Evolutionary conservation across 352 stramenopile species (phyloP), one percentile per base, ranked within the genome.

Genomic region (Pythium phragmitis): DNA sequence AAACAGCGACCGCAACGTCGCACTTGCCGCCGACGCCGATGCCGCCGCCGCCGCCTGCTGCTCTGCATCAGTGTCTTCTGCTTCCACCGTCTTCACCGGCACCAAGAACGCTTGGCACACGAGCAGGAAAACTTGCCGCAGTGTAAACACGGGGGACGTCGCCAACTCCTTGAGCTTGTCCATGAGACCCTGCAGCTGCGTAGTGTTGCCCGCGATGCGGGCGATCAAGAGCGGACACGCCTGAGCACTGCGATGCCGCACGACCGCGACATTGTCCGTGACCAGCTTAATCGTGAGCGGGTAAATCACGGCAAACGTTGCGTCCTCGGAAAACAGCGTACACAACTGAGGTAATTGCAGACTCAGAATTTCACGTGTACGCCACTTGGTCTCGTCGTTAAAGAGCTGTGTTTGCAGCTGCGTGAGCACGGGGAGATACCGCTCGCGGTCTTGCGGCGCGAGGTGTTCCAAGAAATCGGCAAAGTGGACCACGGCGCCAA

Each of bases 401-500:
- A 82, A 78, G 28, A 88, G 69, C 17, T 47, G 51, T 1, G 69
- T 66, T 13, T 84, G 60, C 39, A 91, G 85, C 57, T 88, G 79
- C 9, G 70, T 70, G 1, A 97, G 72, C 46, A 96, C 77, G 6
- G 83, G 73, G 47, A 97, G 60, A 68, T 94, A 96, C 41, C 75
- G 87, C 60, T 92, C 78, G 54, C 90, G 85, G 70, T 85, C 85
- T 1, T 74, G 77, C 2, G 82, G 76, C 7, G 80, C 83, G 2
- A 97, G 73, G 55, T 80, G 75, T 51, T 84, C 72, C 33, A 96
- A 64, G 67, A 97, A 96, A 34, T 92, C 77, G 7, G 86, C 82
- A 76, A 97, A 90, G 59, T 96, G 82, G 52, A 89, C 65, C 64
- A 97, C 87, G 17, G 77, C 86, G 43, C 90, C 90, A 49, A 93